Evolutionary conservation across 768 basidiomycete genomes (phyloP).

Genomic region (Leccinum boreale): DNA sequence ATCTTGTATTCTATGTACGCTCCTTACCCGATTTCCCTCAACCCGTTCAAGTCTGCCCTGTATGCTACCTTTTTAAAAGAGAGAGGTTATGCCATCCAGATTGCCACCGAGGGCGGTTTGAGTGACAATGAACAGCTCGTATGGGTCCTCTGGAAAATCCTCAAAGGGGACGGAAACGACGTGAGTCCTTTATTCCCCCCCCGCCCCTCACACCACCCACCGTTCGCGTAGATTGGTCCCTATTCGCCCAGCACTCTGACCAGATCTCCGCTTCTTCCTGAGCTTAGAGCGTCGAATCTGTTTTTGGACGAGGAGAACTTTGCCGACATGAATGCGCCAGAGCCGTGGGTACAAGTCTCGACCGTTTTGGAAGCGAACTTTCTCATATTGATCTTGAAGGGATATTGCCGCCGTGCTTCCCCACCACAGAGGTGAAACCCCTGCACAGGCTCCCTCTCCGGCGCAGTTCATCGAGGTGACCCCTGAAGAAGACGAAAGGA

Average conservation of each 20-base stretch:
- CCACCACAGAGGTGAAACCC: conserved; percentile 6
- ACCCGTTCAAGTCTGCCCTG: conserved; percentile 77
- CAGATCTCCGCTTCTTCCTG: conserved; percentile 70
- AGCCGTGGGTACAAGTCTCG: conserved; percentile 37
- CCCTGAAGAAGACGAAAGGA: conserved; percentile 53
- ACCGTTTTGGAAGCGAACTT: background rate
- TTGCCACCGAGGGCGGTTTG: conserved; percentile 46
- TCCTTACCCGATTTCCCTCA: conserved; percentile 74
- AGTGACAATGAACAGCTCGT: conserved; percentile 73
- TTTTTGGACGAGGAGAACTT: conserved; percentile 62
- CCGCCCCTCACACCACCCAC: conserved; percentile 4
- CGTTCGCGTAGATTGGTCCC: conserved; percentile 62
- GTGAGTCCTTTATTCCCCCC: conserved; percentile 34
- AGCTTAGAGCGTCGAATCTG: conserved; percentile 71
- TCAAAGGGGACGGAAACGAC: conserved; percentile 80
- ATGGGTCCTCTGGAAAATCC: conserved; percentile 85
- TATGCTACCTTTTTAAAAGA: conserved; percentile 66
- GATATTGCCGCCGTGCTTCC: conserved; percentile 6
- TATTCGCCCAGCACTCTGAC: conserved; percentile 76
- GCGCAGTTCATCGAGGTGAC: conserved; percentile 26
- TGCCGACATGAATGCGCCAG: conserved; percentile 40
- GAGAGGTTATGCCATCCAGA: conserved; percentile 53
- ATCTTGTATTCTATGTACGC: conserved; percentile 79
- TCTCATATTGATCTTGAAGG: conserved; percentile 21
- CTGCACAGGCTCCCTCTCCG: conserved; percentile 1